Percentiles rank a stretch among this genome's conserved stretches.
Conservation (phyloP, 164 flowering plant species). For the Litsea cubeba region DNA sequence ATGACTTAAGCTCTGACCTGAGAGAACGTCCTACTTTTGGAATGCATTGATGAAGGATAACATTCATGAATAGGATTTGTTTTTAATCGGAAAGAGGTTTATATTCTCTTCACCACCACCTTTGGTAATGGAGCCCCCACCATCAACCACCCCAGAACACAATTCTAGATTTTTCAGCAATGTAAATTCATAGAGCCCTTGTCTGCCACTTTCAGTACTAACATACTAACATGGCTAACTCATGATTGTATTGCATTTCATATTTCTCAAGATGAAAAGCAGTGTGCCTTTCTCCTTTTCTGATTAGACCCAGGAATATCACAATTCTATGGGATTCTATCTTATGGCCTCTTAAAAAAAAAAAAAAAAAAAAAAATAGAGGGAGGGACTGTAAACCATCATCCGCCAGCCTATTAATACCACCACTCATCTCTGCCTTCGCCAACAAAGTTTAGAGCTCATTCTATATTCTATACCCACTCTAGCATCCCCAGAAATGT, state of each 20-base stretch:
- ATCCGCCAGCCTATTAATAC: slow-evolving; percentile 26
- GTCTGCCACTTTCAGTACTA: slow-evolving; percentile 53
- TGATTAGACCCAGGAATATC: slow-evolving; percentile 7
- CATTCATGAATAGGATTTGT: background rate
- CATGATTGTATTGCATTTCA: background rate
- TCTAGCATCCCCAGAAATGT: slow-evolving; percentile 32
- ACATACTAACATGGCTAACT: background rate
- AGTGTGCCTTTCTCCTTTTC: slow-evolving; percentile 11
- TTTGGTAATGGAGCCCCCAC: slow-evolving; percentile 16
- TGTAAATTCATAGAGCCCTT: slow-evolving; percentile 30
- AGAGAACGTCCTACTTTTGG: background rate
- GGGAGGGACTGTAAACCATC: slow-evolving; percentile 11
- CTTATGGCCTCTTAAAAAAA: background rate
- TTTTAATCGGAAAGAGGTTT: background rate
- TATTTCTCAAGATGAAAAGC: slow-evolving; percentile 11
- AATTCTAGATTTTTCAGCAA: slow-evolving; percentile 11
- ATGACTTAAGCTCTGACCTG: background rate
- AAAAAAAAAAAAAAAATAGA: background rate
- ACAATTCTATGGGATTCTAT: background rate
- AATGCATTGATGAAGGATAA: background rate
- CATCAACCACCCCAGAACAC: slow-evolving; percentile 1
- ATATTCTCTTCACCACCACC: slow-evolving; percentile 6
- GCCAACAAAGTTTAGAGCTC: slow-evolving; percentile 19
- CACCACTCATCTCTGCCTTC: slow-evolving; percentile 10
- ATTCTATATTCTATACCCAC: slow-evolving; percentile 10